These are phyloP conservation scores for Aquilaria sinensis DNA, from an alignment of 345 rosid species.

Conservation along the genomic window DNA sequence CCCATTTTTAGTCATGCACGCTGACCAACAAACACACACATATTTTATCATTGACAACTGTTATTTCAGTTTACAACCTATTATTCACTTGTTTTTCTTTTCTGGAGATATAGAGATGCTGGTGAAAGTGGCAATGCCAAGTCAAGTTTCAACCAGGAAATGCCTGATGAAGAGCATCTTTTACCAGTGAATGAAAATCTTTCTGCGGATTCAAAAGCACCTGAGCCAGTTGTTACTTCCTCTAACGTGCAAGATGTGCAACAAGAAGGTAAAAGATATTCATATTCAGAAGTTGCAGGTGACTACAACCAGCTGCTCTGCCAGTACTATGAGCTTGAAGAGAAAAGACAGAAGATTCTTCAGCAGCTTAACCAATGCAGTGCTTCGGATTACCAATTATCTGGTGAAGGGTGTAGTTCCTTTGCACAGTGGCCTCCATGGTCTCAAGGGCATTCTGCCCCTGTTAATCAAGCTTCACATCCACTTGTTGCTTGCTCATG, in stretches of 20 bases:
- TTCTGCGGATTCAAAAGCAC: slow-evolving; percentile 10
- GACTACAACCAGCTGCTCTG: slow-evolving; percentile 40
- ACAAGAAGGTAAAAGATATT: slow-evolving; percentile 13
- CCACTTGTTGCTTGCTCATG: slow-evolving; percentile 22
- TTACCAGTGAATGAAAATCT: slow-evolving; percentile 17
- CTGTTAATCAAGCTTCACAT: slow-evolving; percentile 23
- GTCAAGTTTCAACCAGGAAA: slow-evolving; percentile 13
- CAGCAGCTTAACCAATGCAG: slow-evolving; percentile 42
- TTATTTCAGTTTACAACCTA: background rate
- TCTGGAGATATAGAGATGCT: slow-evolving; percentile 18
- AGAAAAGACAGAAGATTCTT: slow-evolving; percentile 42
- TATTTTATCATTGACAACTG: no score
- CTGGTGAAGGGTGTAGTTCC: slow-evolving; percentile 32
- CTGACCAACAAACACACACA: no score
- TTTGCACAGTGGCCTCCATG: slow-evolving; percentile 20
- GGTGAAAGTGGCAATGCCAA: slow-evolving; percentile 12
- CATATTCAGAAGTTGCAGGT: slow-evolving; percentile 21
- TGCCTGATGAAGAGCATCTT: slow-evolving; percentile 9
- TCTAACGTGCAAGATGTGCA: slow-evolving; percentile 17
- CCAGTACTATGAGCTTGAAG: slow-evolving; percentile 61
- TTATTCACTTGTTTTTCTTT: background rate
- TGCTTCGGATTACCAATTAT: slow-evolving; percentile 26
- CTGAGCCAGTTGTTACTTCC: slow-evolving; percentile 15
- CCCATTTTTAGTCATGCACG: background rate
- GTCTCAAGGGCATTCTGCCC: slow-evolving; percentile 24